phyloP scores from a whole-genome alignment of 179 eudicot species.

The Drosera spatulata region DNA sequence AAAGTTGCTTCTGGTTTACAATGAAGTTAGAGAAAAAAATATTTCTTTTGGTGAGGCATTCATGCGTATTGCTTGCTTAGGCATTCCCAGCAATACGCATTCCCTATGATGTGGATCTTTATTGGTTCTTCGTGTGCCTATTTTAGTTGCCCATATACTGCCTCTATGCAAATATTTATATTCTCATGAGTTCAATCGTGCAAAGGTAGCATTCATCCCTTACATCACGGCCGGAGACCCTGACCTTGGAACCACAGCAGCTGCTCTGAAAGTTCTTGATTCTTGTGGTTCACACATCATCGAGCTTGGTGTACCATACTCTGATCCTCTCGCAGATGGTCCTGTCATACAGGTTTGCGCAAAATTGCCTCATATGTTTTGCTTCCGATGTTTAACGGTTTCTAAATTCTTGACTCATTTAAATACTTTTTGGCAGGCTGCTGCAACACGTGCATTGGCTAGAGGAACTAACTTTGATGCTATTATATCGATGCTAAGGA shows the following conservation, averaged over 20 bases:
- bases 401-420: not conserved
- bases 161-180: not conserved
- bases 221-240: constrained; percentile 98
- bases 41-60: too few relatives aligned
- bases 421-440: constrained; percentile 42
- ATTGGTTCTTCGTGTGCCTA: too few relatives aligned
- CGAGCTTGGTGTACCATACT: constrained; percentile 86
- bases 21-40: too few relatives aligned
- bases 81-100: too few relatives aligned
- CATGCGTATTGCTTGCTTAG: too few relatives aligned
- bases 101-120: too few relatives aligned
- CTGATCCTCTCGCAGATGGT: constrained; percentile 96
- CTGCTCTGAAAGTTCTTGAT: constrained; percentile 80
- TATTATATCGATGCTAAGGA: constrained; percentile 64
- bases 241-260: constrained; percentile 85
- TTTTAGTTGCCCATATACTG: too few relatives aligned
- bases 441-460: constrained; percentile 78
- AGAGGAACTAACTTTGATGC: constrained; percentile 70
- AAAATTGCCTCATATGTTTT: not conserved
- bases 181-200: constrained; percentile 14
- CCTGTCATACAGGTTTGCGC: constrained; percentile 84
- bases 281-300: constrained; percentile 88
- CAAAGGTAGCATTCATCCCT: constrained; percentile 85
- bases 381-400: not conserved
- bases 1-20: too few relatives aligned